phyloP scores from a whole-genome alignment of 305 asterid species.

The Rubia peregrina region DNA sequence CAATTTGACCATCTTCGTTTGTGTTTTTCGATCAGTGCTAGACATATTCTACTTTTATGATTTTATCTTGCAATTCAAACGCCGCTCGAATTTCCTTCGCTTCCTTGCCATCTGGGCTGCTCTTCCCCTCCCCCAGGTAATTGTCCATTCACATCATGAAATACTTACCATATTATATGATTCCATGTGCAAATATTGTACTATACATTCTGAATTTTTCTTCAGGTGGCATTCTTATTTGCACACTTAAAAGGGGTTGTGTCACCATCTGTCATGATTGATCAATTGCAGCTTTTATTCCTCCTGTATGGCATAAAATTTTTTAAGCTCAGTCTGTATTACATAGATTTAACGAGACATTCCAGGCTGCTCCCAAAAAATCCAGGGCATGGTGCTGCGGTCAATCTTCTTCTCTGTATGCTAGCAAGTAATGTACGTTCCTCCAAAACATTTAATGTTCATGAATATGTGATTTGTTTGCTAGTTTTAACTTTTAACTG shows the following conservation, averaged over 20 bases:
- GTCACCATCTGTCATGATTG: too few relatives aligned
- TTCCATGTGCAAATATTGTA: not conserved
- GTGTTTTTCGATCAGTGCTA: not conserved
- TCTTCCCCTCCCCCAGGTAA: slow-evolving; percentile 69
- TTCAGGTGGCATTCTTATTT: not conserved
- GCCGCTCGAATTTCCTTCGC: not conserved
- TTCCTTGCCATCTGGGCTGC: slow-evolving; percentile 33
- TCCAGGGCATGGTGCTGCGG: slow-evolving; percentile 37
- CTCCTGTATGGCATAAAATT: slow-evolving; percentile 40
- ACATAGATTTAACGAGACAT: slow-evolving; percentile 34
- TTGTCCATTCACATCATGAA: not conserved
- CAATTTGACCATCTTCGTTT: not conserved
- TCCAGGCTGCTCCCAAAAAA: slow-evolving; percentile 28
- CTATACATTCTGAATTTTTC: not conserved
- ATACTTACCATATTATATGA: not conserved
- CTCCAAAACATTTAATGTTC: not conserved
- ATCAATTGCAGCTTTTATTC: slow-evolving; percentile 28
- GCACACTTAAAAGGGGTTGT: not conserved
- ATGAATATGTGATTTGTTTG: not conserved
- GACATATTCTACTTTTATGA: not conserved
- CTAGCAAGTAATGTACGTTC: slow-evolving; percentile 35
- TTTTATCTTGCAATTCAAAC: not conserved
- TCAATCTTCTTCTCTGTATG: slow-evolving; percentile 33
- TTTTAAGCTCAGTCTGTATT: slow-evolving; percentile 36
- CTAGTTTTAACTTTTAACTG: too few relatives aligned